These are phyloP conservation scores for Ogataea degrootiae DNA, from an alignment of 805 yeast species.

Conservation along the genomic window DNA sequence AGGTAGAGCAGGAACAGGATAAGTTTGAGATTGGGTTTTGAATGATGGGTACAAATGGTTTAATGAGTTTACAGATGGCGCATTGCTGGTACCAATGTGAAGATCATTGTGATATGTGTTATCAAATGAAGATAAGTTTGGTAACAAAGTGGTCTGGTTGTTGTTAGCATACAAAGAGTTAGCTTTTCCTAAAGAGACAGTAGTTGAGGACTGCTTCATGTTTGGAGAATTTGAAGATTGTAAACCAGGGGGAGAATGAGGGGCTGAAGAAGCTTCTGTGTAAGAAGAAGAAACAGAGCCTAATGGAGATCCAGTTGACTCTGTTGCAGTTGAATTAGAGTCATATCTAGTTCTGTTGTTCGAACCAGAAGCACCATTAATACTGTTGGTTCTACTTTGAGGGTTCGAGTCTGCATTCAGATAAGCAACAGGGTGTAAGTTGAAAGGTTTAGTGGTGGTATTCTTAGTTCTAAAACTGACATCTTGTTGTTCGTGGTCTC, in stretches of 20 bases:
- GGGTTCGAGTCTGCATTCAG: constrained; percentile 21
- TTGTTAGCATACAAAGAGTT: background rate
- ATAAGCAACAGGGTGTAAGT: constrained; percentile 28
- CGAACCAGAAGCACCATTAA: background rate
- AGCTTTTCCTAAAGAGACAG: background rate
- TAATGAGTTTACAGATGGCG: background rate
- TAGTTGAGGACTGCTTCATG: constrained; percentile 5
- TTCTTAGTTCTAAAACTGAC: background rate
- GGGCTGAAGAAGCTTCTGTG: constrained; percentile 23
- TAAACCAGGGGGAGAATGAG: constrained; percentile 19
- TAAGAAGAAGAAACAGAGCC: constrained; percentile 23
- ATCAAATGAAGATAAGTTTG: constrained; percentile 12
- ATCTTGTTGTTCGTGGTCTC: background rate
- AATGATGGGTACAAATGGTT: constrained; percentile 6
- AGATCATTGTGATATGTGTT: background rate
- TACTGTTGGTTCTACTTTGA: background rate
- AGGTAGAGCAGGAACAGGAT: constrained; percentile 9
- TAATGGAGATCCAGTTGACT: constrained; percentile 23
- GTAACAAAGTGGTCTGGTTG: constrained; percentile 4
- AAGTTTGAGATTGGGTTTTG: constrained; percentile 5
- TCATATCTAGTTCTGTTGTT: constrained; percentile 6
- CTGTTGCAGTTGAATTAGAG: constrained; percentile 17
- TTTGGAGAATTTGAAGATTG: constrained; percentile 12
- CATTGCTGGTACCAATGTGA: background rate
- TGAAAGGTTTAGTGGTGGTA: constrained; percentile 8